Conservation (phyloP, 805 yeast species). For the Ogataea nakhonphanomensis region DNA sequence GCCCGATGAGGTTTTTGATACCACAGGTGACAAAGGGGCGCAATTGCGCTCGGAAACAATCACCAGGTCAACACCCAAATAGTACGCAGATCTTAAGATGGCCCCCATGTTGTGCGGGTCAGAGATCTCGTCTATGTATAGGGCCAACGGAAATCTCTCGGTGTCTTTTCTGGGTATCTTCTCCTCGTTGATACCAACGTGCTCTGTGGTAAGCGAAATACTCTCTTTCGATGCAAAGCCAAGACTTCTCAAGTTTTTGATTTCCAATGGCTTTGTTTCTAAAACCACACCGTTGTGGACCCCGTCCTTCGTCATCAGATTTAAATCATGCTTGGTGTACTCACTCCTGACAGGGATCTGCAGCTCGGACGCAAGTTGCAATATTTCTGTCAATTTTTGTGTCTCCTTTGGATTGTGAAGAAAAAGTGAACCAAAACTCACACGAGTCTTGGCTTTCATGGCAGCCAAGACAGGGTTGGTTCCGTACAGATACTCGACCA, state of each 20-base stretch:
- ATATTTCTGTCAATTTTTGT: slow-evolving; percentile 38
- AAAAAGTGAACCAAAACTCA: slow-evolving; percentile 47
- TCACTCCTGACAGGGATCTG: slow-evolving; percentile 35
- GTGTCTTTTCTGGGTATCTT: slow-evolving; percentile 1
- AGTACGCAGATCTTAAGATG: slow-evolving; percentile 73
- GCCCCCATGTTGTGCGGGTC: slow-evolving; percentile 92
- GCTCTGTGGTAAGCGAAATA: slow-evolving; percentile 20
- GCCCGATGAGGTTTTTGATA: slow-evolving; percentile 80
- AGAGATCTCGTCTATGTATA: slow-evolving; percentile 73
- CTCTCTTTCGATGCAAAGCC: slow-evolving; percentile 16
- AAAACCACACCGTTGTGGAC: slow-evolving; percentile 80
- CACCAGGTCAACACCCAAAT: slow-evolving; percentile 77
- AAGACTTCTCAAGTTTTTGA: slow-evolving; percentile 30
- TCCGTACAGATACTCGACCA: slow-evolving; percentile 72
- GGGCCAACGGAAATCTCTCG: slow-evolving; percentile 56
- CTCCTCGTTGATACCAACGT: slow-evolving; percentile 2
- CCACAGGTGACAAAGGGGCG: slow-evolving; percentile 73
- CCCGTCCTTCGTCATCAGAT: slow-evolving; percentile 57
- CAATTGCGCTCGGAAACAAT: slow-evolving; percentile 66
- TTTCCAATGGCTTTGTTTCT: slow-evolving; percentile 54
- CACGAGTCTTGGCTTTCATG: slow-evolving; percentile 52
- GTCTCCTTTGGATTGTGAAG: slow-evolving; percentile 38
- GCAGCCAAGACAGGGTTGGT: slow-evolving; percentile 74
- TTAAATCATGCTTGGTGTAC: slow-evolving; percentile 49
- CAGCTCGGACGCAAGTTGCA: slow-evolving; percentile 42